Conservation (phyloP, 495 filamentous ascomycete species). For the Xylaria curta region DNA sequence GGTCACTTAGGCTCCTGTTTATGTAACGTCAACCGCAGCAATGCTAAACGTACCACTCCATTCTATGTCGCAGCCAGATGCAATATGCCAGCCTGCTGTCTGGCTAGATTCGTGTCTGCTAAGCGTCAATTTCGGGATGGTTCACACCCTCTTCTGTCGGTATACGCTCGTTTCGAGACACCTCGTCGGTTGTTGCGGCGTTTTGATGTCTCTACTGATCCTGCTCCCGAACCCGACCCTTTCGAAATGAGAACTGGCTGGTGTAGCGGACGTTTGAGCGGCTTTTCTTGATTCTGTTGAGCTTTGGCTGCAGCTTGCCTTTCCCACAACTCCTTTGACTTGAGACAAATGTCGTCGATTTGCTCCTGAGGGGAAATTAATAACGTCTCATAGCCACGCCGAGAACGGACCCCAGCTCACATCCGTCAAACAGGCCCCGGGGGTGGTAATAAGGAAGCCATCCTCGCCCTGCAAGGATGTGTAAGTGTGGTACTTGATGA, state of each 20-base stretch:
- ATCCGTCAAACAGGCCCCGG: slow-evolving; percentile 60
- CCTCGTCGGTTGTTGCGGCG: slow-evolving; percentile 40
- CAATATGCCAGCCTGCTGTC: slow-evolving; percentile 35
- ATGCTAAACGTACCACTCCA: slow-evolving; percentile 33
- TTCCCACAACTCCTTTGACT: slow-evolving; percentile 63
- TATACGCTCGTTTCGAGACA: slow-evolving; percentile 38
- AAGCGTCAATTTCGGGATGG: slow-evolving; percentile 36
- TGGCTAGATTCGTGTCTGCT: slow-evolving; percentile 34
- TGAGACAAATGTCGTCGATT: slow-evolving; percentile 63
- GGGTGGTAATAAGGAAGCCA: slow-evolving; percentile 62
- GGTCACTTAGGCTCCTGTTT: slow-evolving; percentile 28
- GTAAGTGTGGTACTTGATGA: slow-evolving; percentile 38
- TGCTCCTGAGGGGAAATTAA: slow-evolving; percentile 54
- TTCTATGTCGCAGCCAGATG: slow-evolving; percentile 33
- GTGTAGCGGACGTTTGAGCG: slow-evolving; percentile 62
- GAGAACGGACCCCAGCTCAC: slow-evolving; percentile 45
- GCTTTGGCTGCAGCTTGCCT: slow-evolving; percentile 60
- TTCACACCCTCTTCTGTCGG: slow-evolving; percentile 40
- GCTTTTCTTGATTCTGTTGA: slow-evolving; percentile 52
- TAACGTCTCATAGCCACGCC: slow-evolving; percentile 32
- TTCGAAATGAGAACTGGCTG: slow-evolving; percentile 58
- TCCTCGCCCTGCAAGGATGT: slow-evolving; percentile 56
- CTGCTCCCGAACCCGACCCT: slow-evolving; percentile 30
- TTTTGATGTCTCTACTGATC: slow-evolving; percentile 40
- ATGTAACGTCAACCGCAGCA: slow-evolving; percentile 28